Base-by-base conservation (phyloP, 257 asterid genomes). In the Solanum habrochaites region DNA sequence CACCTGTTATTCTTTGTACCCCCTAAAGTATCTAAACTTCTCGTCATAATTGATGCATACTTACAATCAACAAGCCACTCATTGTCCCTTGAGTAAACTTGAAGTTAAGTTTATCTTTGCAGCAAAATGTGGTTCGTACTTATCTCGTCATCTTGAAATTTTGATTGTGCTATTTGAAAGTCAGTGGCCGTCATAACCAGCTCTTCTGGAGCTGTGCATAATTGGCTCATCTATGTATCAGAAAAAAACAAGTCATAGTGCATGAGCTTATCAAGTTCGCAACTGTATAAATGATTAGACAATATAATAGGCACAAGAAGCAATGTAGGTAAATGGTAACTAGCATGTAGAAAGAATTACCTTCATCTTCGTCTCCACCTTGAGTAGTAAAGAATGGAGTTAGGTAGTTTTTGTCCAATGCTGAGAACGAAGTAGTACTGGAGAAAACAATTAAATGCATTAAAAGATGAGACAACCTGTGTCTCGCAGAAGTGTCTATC, bases 381-480 rank as follows among this genome's bases (percentile, higher is more conserved):
- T 97, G 99, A 87, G 92, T 88, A 42, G 99, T 97, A 86, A 97
- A 97, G 92, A 97, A 97, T 14, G 99, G 99, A 82, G 99, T 97
- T 69, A 97, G 98, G 93, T 95, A 97, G 94, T 97, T 96, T 93
- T 90, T 95, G 87, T 97, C 99, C 85, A 97, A 78, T 85, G 96
- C 99, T 40, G 97, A 93, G 91, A 97, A 97, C 75, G 99, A 92
- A 37, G 99, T 88, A 14, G 99, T 91, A 92, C 99, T 96, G 96
- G 95, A 92, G 83, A 82, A 88, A 85, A 71, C 12, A 85, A 18
- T 35, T 88, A 88, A 90, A 83, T 52, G 74, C 83, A 72, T 85
- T 14, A 85, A 85, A 85, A 37, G 86, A 81, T 81, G 29, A 81
- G 69, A 49, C 45, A 29, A 15, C 25, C 84, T 27, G 64, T 49